Evolutionary conservation across 169 alveolate species (phyloP).

Genomic region (Plasmodium fragile): DNA sequence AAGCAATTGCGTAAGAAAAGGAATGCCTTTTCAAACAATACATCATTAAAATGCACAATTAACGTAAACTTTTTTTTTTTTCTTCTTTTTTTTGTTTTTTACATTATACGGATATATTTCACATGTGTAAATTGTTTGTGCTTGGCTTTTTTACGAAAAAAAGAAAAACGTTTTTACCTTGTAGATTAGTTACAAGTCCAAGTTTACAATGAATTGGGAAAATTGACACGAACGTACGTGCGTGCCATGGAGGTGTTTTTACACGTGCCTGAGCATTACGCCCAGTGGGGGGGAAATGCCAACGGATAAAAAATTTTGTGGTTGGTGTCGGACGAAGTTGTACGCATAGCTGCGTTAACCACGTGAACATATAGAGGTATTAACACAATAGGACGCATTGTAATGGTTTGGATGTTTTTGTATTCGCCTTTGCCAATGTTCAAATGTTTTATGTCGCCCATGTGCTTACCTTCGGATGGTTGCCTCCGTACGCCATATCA

Average conservation of each 20-base stretch:
- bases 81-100: not conserved
- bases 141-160: not conserved
- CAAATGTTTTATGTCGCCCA: slow-evolving; percentile 7
- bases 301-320: not conserved
- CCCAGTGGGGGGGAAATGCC: not conserved
- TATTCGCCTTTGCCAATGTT: not conserved
- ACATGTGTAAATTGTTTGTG: not conserved
- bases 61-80: not conserved
- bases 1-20: not conserved
- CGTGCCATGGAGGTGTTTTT: not conserved
- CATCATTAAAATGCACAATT: not conserved
- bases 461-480: not conserved
- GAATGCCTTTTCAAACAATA: not conserved
- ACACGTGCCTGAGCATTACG: not conserved
- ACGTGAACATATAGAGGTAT: not conserved
- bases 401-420: not conserved
- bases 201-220: not conserved
- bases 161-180: not conserved
- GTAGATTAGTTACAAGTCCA: not conserved
- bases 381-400: not conserved
- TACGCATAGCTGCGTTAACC: not conserved
- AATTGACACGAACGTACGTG: not conserved
- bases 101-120: not conserved
- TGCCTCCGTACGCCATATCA: not conserved
- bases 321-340: not conserved